Evolutionary conservation across 352 stramenopile species (phyloP), one percentile per base, ranked within the genome.

Genomic region (Phytophthora agathidicida): DNA sequence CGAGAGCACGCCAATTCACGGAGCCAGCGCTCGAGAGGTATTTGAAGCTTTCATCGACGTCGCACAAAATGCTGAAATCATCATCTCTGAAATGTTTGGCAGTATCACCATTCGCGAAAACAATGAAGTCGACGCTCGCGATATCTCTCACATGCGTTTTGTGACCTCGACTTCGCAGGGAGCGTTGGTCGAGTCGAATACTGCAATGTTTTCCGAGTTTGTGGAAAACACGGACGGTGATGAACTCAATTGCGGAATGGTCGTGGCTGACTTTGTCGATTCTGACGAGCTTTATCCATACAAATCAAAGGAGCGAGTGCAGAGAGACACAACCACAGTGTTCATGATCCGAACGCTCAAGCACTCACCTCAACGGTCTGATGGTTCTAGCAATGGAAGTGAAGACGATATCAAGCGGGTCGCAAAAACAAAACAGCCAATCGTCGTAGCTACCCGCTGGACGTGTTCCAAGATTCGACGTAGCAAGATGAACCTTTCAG

Each of bases 1-100:
- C 19, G 73, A 83, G 20, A 59, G 78, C 7, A 31, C 51, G 22
- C 53, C 68, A n/a, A 50, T 88, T 3, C 39, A 47, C 0, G 63
- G 52, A 10, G 48, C 35, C 6, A 66, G 42, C 8, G 63, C 76
- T 7, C 37, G 65, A 19, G 50, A 64, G 0, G 51, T 83, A 1
- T 81, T 79, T 20, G 56, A 78, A 0, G 71, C 79, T 1, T 71
- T 79, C 7, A 65, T 65, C 47, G 78, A 76, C 17, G 72, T 76
- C 33, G 65, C 71, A 5, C 41, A 54, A n/a, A 86, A 85, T 43
- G 46, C 73, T 6, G 78, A 88, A 49, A 84, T 88, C 49, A 68
- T 71, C 44, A 75, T 86, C 33, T 80, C 78, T 1, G 78, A 88
- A 48, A 61, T 66, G 30, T 68, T 75, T 13, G 75, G 75, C 17